Evolutionary conservation across 2,329 filamentous ascomycete genomes (phyloP).

Genomic region (Fusarium virguliforme): DNA sequence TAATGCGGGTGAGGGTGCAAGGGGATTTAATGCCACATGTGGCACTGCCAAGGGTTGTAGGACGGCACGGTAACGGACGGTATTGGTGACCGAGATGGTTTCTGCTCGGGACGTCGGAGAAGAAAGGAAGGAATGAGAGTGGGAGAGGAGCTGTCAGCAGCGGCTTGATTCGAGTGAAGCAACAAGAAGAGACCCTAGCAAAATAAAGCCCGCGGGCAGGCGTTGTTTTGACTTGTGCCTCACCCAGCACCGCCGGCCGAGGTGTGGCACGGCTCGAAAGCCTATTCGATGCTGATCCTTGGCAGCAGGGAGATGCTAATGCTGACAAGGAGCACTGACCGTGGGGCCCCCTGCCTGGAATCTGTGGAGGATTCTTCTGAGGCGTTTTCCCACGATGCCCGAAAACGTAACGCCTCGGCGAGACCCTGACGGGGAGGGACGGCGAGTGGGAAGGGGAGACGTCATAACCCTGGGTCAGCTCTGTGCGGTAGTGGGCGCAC

Average conservation of each 20-base stretch:
- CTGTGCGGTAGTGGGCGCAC: slow-evolving; percentile 31
- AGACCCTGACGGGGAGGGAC: slow-evolving; percentile 10
- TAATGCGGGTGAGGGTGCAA: slow-evolving; percentile 13
- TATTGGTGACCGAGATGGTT: slow-evolving; percentile 8
- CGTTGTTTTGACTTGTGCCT: slow-evolving; percentile 12
- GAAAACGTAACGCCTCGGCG: slow-evolving; percentile 21
- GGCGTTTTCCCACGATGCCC: slow-evolving; percentile 26
- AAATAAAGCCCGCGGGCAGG: slow-evolving; percentile 1
- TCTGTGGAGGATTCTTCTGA: slow-evolving; percentile 23
- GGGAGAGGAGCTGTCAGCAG: background rate
- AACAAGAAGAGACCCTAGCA: background rate
- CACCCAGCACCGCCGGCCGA: slow-evolving; percentile 1
- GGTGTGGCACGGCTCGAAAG: background rate
- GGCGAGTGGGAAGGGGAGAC: slow-evolving; percentile 18
- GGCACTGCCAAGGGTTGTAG: slow-evolving; percentile 6
- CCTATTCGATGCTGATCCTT: slow-evolving; percentile 29
- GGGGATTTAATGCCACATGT: slow-evolving; percentile 11
- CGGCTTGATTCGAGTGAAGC: background rate
- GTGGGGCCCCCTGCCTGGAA: slow-evolving; percentile 21
- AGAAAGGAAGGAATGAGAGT: background rate
- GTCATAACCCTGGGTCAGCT: slow-evolving; percentile 27
- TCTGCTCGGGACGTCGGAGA: slow-evolving; percentile 5
- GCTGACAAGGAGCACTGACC: background rate
- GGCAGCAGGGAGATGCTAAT: slow-evolving; percentile 2
- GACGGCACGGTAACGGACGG: background rate